These are phyloP conservation scores for Linum trigynum DNA, from an alignment of 345 rosid species.

Conservation along the genomic window DNA sequence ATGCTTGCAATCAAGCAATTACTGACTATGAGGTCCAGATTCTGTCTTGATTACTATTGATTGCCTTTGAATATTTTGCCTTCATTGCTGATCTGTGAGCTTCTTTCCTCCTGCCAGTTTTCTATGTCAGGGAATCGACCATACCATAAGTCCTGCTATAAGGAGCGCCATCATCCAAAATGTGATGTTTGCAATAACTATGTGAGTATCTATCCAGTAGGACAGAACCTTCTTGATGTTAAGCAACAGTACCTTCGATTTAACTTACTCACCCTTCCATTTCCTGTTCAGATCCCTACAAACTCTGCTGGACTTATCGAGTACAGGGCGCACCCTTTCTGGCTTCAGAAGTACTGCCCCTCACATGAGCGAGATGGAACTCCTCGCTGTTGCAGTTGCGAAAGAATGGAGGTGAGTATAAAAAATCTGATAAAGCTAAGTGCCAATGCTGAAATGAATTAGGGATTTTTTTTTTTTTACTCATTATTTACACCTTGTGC, in stretches of 20 bases:
- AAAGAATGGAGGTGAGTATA: slow-evolving; percentile 70
- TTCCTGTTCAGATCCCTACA: slow-evolving; percentile 51
- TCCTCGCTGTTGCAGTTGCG: slow-evolving; percentile 69
- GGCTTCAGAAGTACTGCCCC: slow-evolving; percentile 89
- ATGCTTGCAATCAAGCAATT: slow-evolving; percentile 62
- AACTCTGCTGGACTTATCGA: slow-evolving; percentile 59
- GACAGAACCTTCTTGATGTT: background rate
- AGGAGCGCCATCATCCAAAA: slow-evolving; percentile 70
- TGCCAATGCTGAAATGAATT: background rate
- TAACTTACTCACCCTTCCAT: background rate
- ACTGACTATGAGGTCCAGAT: slow-evolving; percentile 57
- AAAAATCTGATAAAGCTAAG: background rate
- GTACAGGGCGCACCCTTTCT: slow-evolving; percentile 72
- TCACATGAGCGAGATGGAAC: slow-evolving; percentile 82
- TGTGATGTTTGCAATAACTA: slow-evolving; percentile 84
- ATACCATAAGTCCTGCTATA: slow-evolving; percentile 80
- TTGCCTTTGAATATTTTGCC: background rate
- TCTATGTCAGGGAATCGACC: slow-evolving; percentile 68
- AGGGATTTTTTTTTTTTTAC: too few species aligned
- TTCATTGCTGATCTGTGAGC: slow-evolving; percentile 5
- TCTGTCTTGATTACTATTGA: slow-evolving; percentile 6
- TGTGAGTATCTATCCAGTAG: slow-evolving; percentile 41
- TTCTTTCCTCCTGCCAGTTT: slow-evolving; percentile 40
- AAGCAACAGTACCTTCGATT: background rate
- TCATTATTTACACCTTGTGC: slow-evolving; percentile 19